Conservation (phyloP, 345 rosid species). For the Citrus maxima region DNA sequence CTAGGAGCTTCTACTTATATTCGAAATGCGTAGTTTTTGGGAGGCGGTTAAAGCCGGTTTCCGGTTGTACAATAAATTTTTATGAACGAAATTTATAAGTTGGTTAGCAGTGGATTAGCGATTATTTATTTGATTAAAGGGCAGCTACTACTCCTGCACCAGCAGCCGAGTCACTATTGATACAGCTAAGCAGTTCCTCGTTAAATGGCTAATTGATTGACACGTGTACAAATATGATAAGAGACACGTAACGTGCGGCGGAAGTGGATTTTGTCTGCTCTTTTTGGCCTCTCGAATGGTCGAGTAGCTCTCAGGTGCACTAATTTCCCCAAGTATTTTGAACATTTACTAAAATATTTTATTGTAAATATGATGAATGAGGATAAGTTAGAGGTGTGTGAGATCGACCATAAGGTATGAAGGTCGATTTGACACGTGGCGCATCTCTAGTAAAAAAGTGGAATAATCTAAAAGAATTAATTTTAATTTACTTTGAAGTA, state of each 20-base stretch:
- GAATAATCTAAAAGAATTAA: too few relatives aligned
- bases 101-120: neutral
- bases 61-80: constrained; percentile 15
- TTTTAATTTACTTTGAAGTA: too few relatives aligned
- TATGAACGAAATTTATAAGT: neutral
- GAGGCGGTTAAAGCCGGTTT: constrained; percentile 31
- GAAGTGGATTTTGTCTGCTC: constrained; percentile 12
- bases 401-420: too few relatives aligned
- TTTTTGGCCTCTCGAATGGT: constrained; percentile 17
- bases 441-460: too few relatives aligned
- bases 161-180: neutral
- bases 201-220: neutral
- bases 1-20: constrained; percentile 26
- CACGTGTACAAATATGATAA: constrained; percentile 7
- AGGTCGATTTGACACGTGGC: too few relatives aligned
- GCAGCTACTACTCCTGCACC: too few relatives aligned
- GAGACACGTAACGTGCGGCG: constrained; percentile 16
- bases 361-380: too few relatives aligned
- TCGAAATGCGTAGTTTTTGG: neutral
- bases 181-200: constrained; percentile 10
- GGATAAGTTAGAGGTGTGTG: too few relatives aligned
- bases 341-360: too few relatives aligned
- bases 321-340: neutral
- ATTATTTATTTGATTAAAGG: neutral
- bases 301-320: neutral